phyloP scores from a whole-genome alignment of 768 basidiomycete genomes.

The Phylloporus scabripes region DNA sequence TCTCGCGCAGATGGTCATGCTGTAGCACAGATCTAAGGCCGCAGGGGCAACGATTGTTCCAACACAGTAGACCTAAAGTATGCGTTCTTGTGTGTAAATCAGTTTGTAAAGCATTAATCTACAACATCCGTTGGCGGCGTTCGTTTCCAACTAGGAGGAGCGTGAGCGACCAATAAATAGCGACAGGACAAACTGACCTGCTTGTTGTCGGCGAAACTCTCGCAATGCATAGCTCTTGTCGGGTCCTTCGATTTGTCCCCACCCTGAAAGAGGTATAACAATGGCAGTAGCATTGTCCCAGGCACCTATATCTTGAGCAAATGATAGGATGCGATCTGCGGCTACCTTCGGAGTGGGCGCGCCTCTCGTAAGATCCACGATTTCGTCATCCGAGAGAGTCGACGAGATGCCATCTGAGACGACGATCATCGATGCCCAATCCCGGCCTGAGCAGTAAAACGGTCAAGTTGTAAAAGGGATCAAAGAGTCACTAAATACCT shows the following conservation, averaged over 20 bases:
- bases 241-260: constrained; percentile 75
- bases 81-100: background rate
- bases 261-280: constrained; percentile 88
- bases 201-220: constrained; percentile 69
- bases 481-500: constrained; percentile 40
- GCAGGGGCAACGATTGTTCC: background rate
- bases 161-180: constrained; percentile 3
- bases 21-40: constrained; percentile 65
- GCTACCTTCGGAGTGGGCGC: constrained; percentile 69
- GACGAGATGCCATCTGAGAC: constrained; percentile 95
- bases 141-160: constrained; percentile 51
- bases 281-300: constrained; percentile 91
- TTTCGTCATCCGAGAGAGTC: constrained; percentile 88
- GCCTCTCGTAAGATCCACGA: constrained; percentile 80
- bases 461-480: background rate
- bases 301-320: constrained; percentile 76
- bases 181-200: constrained; percentile 36
- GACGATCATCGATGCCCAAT: constrained; percentile 83
- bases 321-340: constrained; percentile 77
- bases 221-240: constrained; percentile 80
- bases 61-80: constrained; percentile 2
- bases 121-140: constrained; percentile 59
- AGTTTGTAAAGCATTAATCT: constrained; percentile 8
- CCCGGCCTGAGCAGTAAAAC: constrained; percentile 46
- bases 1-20: constrained; percentile 86